A percentile compares a stretch with the other conserved stretches of the same genome.
These are phyloP conservation scores for Lophiotrema nucula DNA, from an alignment of 495 filamentous ascomycete genomes.

Conservation along the genomic window DNA sequence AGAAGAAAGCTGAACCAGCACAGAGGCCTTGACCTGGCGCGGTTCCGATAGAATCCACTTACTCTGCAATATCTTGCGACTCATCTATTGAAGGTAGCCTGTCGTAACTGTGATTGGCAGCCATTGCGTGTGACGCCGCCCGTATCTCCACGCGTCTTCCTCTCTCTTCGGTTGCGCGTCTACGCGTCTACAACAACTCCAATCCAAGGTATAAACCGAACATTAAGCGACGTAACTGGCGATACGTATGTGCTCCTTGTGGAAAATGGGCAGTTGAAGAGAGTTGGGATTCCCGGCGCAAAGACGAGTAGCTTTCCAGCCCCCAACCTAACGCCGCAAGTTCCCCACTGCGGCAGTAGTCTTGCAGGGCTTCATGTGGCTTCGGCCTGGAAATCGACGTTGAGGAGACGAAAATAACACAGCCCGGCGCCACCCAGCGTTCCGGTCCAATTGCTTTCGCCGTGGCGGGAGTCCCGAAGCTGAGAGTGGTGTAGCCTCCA, in stretches of 20 bases:
- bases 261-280: not conserved
- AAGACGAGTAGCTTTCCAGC: not conserved
- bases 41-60: too few relatives aligned
- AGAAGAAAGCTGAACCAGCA: too few relatives aligned
- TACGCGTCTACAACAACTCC: not conserved
- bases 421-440: too few relatives aligned
- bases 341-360: not conserved
- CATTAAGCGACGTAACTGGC: not conserved
- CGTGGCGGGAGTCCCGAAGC: too few relatives aligned
- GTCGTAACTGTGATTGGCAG: constrained; percentile 21
- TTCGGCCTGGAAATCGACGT: too few relatives aligned
- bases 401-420: too few relatives aligned
- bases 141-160: not conserved
- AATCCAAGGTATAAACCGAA: not conserved
- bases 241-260: not conserved
- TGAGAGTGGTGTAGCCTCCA: too few relatives aligned
- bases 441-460: too few relatives aligned
- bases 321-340: not conserved
- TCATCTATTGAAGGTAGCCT: constrained; percentile 14
- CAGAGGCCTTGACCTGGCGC: too few relatives aligned
- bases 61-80: constrained; percentile 27
- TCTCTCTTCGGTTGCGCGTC: not conserved
- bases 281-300: not conserved
- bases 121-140: constrained; percentile 3
- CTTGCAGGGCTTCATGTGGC: not conserved